A percentile compares a stretch with the other conserved stretches of the same genome.
These are phyloP conservation scores for Sphagnum fallax DNA, from an alignment of 228 moss, liverwort and hornwort species.

Conservation along the genomic window DNA sequence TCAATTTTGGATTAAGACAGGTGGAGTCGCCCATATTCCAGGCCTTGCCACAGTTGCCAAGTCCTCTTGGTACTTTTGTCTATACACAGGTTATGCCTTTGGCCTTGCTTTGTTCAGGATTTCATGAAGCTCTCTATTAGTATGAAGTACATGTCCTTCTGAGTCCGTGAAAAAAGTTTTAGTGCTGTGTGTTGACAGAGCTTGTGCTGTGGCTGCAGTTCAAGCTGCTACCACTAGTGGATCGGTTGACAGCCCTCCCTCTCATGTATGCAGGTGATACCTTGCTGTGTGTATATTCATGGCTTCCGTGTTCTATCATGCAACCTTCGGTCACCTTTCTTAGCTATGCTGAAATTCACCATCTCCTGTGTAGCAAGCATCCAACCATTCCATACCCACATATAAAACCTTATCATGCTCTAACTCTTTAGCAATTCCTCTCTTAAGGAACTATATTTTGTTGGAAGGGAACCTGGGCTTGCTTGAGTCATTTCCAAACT, in stretches of 20 bases:
- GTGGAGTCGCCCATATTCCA: conserved; percentile 95
- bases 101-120: not conserved
- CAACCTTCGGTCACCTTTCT: no score
- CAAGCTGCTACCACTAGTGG: conserved; percentile 71
- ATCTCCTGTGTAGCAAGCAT: no score
- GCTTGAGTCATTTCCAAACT: no score
- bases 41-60: conserved; percentile 83
- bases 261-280: conserved; percentile 99
- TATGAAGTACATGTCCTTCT: no score
- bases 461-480: no score
- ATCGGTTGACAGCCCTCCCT: conserved; percentile 88
- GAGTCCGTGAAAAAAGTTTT: no score
- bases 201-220: conserved; percentile 44
- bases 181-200: not conserved
- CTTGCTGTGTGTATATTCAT: conserved; percentile 10
- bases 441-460: no score
- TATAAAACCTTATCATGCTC: no score
- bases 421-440: no score
- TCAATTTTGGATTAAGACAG: conserved; percentile 17
- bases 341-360: no score
- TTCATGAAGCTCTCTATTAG: not conserved
- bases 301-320: not conserved
- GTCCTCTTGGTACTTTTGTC: conserved; percentile 88
- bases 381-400: no score
- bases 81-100: conserved; percentile 68